Conservation (phyloP, 1,139 yeast species). For the Hansenula lynferdii region DNA sequence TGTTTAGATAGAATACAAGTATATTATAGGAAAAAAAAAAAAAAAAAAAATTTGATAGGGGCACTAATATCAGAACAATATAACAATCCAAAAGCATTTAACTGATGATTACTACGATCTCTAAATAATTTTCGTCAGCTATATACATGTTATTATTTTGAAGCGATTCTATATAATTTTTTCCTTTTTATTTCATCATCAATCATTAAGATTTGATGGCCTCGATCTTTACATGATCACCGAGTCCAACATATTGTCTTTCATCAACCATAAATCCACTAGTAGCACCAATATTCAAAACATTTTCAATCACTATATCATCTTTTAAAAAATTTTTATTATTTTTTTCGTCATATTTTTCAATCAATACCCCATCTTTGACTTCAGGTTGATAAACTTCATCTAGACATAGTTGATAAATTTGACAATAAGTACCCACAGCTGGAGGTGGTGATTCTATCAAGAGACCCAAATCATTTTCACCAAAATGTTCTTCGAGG, state of each 20-base stretch:
- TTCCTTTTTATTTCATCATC: no score
- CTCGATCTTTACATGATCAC: background rate
- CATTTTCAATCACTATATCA: background rate
- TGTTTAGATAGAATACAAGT: no score
- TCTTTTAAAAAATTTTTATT: background rate
- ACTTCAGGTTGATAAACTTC: background rate
- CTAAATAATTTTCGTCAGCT: no score
- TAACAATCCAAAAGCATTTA: no score
- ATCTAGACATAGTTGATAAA: background rate
- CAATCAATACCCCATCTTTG: background rate
- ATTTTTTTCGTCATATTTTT: background rate
- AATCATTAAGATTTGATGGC: background rate
- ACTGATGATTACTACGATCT: no score
- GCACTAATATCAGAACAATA: no score
- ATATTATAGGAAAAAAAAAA: no score
- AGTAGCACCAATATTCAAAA: background rate
- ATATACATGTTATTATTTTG: no score
- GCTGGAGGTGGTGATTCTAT: background rate
- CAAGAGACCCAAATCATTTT: background rate
- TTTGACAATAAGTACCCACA: background rate
- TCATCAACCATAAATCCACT: background rate
- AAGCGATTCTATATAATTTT: no score
- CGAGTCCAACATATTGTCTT: background rate
- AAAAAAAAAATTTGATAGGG: no score
- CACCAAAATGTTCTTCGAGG: conserved; percentile 1